Evolutionary conservation across 169 alveolate species (phyloP), one percentile per base, ranked within the genome.

Genomic region (Plasmodium berghei): DNA sequence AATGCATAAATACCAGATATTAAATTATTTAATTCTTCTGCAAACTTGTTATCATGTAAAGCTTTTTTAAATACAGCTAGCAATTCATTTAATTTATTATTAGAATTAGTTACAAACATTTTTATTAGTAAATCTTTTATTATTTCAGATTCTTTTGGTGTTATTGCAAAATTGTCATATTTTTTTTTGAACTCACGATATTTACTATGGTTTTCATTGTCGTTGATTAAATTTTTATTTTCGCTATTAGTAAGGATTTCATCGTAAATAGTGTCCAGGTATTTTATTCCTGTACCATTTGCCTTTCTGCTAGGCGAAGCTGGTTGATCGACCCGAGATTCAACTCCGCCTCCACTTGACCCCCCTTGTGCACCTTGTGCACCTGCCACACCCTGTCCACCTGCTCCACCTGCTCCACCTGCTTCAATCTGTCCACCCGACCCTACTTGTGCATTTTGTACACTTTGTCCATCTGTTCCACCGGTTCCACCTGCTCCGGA

Each of bases 1-100:
- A 56, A 73, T n/a, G 61, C 72, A 45, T 73, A 73, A 9, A 73
- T 40, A 61, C 72, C 72, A 73, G 55, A 55, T 52, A 40, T 24
- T n/a, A 73, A 34, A 62, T 56, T 73, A 45, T 73, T 42, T 34
- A 56, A 73, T 20, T 66, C 58, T 28, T 66, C 24, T 34, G 58
- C 24, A 66, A 66, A 66, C 40, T 28, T 28, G 2, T 66, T 18
- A 34, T 66, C 73, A n/a, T 40, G 14, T 34, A 66, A 66, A 34
- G 26, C 73, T n/a, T 66, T 66, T 66, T 26, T 40, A 45, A 66
- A 24, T 28, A 66, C 18, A 40, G 5, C 28, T 12, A 42, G 2
- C n/a, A 34, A n/a, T 6, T 40, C 8, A 5, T 14, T 3, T 34
- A 8, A 22, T n/a, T 66, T 66, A 14, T 24, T 9, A 40, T n/a